phyloP scores from a whole-genome alignment of 768 basidiomycete species.

The Lentinula guzmanii region DNA sequence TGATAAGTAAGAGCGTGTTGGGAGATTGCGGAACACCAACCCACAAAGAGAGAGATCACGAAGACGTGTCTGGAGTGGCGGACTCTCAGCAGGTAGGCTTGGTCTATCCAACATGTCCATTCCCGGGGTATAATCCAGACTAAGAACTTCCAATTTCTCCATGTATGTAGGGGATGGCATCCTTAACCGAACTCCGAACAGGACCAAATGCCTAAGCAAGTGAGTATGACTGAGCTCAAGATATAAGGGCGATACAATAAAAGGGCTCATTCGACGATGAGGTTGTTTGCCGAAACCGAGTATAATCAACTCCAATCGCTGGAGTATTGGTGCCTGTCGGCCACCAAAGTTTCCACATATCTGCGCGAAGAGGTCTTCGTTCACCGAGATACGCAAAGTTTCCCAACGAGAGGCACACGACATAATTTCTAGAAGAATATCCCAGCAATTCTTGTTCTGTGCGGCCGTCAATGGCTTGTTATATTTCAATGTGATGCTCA shows the following conservation, averaged over 20 bases:
- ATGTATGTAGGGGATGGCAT: neutral
- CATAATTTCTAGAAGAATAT: neutral
- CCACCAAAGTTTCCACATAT: neutral
- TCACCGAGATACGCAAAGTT: neutral
- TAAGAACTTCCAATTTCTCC: neutral
- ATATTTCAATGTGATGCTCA: neutral
- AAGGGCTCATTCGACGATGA: neutral
- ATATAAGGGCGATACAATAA: neutral
- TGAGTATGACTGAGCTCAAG: neutral
- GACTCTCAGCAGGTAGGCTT: neutral
- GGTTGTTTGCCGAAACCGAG: neutral
- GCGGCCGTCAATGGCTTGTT: neutral
- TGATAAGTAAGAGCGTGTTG: neutral
- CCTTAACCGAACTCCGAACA: neutral
- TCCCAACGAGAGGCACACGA: neutral
- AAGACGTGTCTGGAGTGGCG: neutral
- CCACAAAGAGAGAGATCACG: neutral
- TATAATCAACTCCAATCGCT: neutral
- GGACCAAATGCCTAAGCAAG: neutral
- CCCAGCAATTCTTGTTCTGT: neutral
- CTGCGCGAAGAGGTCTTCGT: neutral
- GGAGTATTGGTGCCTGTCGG: neutral
- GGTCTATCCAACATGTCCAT: conserved; percentile 4
- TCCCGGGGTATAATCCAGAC: neutral
- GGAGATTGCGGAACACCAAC: neutral